phyloP scores from a whole-genome alignment of 1,139 yeast species.

The Sugiyamaella paludigena region DNA sequence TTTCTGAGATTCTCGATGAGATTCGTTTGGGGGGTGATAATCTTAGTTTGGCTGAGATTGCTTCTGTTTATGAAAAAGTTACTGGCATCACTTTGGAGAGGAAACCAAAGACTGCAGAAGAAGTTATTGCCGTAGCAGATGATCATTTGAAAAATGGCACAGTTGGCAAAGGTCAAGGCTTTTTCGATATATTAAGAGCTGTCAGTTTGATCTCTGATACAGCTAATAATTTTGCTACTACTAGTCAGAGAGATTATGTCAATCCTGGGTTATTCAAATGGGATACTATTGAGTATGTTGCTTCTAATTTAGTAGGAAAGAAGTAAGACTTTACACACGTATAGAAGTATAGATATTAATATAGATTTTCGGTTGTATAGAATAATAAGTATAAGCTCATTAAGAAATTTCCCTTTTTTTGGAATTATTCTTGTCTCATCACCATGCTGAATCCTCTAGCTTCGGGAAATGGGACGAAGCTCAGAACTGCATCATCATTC shows the following conservation, averaged over 20 bases:
- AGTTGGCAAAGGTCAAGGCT: constrained; percentile 21
- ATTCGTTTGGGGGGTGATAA: constrained; percentile 47
- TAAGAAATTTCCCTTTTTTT: not conserved
- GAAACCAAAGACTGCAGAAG: constrained; percentile 37
- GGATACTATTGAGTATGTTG: constrained; percentile 34
- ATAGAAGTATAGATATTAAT: not conserved
- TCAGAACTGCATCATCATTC: too few species aligned
- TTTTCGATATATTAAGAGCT: constrained; percentile 27
- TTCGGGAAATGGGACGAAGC: not conserved
- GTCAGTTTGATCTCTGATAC: constrained; percentile 41
- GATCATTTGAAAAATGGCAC: constrained; percentile 21
- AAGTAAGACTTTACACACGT: not conserved
- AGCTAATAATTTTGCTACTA: constrained; percentile 39
- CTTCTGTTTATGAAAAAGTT: constrained; percentile 44
- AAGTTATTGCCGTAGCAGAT: constrained; percentile 38
- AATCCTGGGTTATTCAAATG: constrained; percentile 60
- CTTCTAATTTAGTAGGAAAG: constrained; percentile 11
- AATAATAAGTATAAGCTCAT: not conserved
- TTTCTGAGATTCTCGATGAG: constrained; percentile 46
- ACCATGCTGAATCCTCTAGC: not conserved
- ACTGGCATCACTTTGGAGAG: constrained; percentile 41
- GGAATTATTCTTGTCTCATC: not conserved
- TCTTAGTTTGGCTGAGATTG: constrained; percentile 43
- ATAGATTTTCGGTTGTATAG: not conserved
- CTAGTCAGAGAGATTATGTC: constrained; percentile 49